Conservation (phyloP, 257 asterid species). For the Fraxinus anomala region DNA sequence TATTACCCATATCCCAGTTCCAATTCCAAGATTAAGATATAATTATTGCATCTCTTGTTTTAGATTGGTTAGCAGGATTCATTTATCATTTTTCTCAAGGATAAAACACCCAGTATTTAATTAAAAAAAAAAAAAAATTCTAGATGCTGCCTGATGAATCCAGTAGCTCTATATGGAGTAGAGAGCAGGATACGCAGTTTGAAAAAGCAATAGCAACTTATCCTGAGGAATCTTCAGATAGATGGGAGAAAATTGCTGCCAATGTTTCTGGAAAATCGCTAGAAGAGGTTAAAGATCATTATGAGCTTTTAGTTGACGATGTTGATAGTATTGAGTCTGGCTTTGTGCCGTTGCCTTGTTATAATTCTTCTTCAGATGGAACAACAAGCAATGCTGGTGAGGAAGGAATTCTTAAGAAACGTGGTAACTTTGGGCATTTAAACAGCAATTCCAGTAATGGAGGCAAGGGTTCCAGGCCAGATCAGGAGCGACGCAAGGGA, state of each 20-base stretch:
- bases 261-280: conserved; percentile 73
- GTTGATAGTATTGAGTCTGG: conserved; percentile 74
- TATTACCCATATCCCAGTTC: conserved; percentile 36
- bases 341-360: conserved; percentile 60
- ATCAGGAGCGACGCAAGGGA: conserved; percentile 92
- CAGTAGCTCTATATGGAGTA: conserved; percentile 66
- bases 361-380: conserved; percentile 58
- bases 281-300: conserved; percentile 71
- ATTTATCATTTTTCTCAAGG: conserved; percentile 4
- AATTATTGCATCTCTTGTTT: conserved; percentile 16
- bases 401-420: conserved; percentile 54
- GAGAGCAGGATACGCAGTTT: conserved; percentile 76
- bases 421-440: conserved; percentile 40
- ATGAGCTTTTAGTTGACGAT: conserved; percentile 74
- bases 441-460: conserved; percentile 55
- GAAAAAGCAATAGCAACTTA: conserved; percentile 76
- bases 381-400: conserved; percentile 50
- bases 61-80: conserved; percentile 18
- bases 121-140: conserved; percentile 19
- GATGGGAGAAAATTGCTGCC: conserved; percentile 85
- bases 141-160: conserved; percentile 69
- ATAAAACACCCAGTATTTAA: conserved; percentile 20
- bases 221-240: conserved; percentile 59
- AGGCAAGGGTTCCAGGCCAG: conserved; percentile 58
- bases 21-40: conserved; percentile 27